phyloP scores from a whole-genome alignment of 139 green algal genomes.

The Axilococcus clingmanii region DNA sequence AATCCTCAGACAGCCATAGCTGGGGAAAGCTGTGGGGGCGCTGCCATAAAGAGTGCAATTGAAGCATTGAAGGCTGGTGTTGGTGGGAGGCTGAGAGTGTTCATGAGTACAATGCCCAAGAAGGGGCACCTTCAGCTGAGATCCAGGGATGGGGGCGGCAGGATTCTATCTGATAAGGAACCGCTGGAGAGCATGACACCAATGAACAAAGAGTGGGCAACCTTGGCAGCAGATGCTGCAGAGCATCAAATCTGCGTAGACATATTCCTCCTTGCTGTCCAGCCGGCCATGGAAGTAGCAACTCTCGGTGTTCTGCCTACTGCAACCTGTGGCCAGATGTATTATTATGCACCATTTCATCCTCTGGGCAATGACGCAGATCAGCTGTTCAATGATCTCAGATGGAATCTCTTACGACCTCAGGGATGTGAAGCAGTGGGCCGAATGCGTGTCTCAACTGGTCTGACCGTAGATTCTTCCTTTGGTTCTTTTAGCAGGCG shows the following conservation, averaged over 20 bases:
- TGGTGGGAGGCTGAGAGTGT: conserved; percentile 74
- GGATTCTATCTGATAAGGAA: conserved; percentile 26
- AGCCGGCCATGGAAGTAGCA: conserved; percentile 63
- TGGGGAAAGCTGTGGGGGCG: conserved; percentile 41
- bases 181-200: conserved; percentile 36
- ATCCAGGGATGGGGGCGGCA: conserved; percentile 27
- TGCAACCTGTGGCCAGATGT: conserved; percentile 60
- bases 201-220: conserved; percentile 48
- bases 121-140: conserved; percentile 46
- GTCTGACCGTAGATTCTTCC: conserved; percentile 69
- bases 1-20: conserved; percentile 14
- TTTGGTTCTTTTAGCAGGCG: conserved; percentile 38
- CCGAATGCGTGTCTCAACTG: conserved; percentile 56
- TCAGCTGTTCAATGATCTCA: conserved; percentile 75
- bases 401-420: conserved; percentile 63
- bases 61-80: conserved; percentile 46
- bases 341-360: conserved; percentile 66
- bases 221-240: conserved; percentile 49
- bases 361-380: conserved; percentile 52
- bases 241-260: conserved; percentile 69
- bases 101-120: conserved; percentile 54
- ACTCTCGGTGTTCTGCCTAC: conserved; percentile 44
- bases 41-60: conserved; percentile 54
- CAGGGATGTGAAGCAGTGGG: conserved; percentile 79
- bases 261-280: conserved; percentile 53